A percentile compares a stretch with the other conserved stretches of the same genome.
These are phyloP conservation scores for Lentinula aciculospora DNA, from an alignment of 768 basidiomycete genomes.

Conservation along the genomic window DNA sequence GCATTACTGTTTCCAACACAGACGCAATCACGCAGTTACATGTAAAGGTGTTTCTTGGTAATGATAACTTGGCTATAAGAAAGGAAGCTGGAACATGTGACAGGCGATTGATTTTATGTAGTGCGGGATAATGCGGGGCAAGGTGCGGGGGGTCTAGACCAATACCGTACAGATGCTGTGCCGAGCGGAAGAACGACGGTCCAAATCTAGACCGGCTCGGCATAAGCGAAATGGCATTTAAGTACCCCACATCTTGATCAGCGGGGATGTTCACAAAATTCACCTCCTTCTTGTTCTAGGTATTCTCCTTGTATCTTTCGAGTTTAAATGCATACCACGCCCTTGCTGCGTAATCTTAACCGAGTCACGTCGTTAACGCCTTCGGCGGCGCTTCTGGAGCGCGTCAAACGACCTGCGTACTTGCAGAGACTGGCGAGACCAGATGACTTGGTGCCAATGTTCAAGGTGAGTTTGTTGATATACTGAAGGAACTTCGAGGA, in stretches of 20 bases:
- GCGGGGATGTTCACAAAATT: neutral
- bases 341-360: neutral
- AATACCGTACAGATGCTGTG: neutral
- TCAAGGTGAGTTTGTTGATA: constrained; percentile 24
- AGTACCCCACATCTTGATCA: neutral
- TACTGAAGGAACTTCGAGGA: neutral
- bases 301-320: neutral
- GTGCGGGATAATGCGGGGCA: neutral
- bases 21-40: no score
- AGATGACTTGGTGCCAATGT: constrained; percentile 33
- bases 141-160: no score
- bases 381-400: constrained; percentile 33
- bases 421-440: constrained; percentile 30
- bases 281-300: neutral
- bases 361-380: constrained; percentile 8
- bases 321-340: neutral
- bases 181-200: neutral
- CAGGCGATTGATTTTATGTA: neutral
- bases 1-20: no score
- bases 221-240: neutral
- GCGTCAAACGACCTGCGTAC: constrained; percentile 33
- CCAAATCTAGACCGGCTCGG: neutral
- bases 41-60: no score
- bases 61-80: no score
- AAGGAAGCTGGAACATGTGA: no score